Percentiles rank a stretch among this genome's conserved stretches.
These are phyloP conservation scores for Leersia perrieri DNA, from an alignment of 176 grass and related monocot genomes.

Conservation along the genomic window DNA sequence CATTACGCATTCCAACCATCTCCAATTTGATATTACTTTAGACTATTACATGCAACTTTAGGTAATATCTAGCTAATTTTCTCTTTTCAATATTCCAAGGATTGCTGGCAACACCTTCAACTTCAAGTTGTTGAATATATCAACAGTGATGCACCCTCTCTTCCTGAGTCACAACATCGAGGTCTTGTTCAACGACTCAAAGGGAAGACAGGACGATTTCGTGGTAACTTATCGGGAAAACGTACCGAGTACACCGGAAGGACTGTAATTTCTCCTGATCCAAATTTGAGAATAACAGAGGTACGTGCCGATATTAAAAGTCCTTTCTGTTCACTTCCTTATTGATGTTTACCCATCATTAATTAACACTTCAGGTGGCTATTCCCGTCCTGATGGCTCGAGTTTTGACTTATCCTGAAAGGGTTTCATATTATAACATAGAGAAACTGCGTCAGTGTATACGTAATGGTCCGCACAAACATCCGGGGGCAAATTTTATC, in stretches of 20 bases:
- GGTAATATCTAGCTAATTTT: background rate
- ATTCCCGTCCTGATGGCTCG: slow-evolving; percentile 87
- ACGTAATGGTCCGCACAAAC: slow-evolving; percentile 83
- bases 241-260: slow-evolving; percentile 96
- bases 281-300: slow-evolving; percentile 98
- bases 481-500: slow-evolving; percentile 92
- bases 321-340: slow-evolving; percentile 12
- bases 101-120: slow-evolving; percentile 80
- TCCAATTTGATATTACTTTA: background rate
- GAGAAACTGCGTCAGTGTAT: slow-evolving; percentile 85
- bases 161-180: slow-evolving; percentile 67
- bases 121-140: slow-evolving; percentile 91
- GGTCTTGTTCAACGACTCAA: slow-evolving; percentile 92
- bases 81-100: slow-evolving; percentile 43
- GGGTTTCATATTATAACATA: slow-evolving; percentile 80
- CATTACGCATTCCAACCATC: background rate
- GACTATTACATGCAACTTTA: slow-evolving; percentile 1
- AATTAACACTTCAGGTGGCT: slow-evolving; percentile 62
- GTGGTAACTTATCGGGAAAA: slow-evolving; percentile 97
- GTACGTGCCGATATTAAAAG: slow-evolving; percentile 29
- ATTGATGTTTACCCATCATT: slow-evolving; percentile 12
- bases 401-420: slow-evolving; percentile 88
- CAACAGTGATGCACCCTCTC: slow-evolving; percentile 84
- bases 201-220: slow-evolving; percentile 90
- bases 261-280: slow-evolving; percentile 97